Percentiles rank a stretch among this genome's conserved stretches.
These are phyloP conservation scores for Eimeria necatrix DNA, from an alignment of 169 alveolate species.

Conservation along the genomic window DNA sequence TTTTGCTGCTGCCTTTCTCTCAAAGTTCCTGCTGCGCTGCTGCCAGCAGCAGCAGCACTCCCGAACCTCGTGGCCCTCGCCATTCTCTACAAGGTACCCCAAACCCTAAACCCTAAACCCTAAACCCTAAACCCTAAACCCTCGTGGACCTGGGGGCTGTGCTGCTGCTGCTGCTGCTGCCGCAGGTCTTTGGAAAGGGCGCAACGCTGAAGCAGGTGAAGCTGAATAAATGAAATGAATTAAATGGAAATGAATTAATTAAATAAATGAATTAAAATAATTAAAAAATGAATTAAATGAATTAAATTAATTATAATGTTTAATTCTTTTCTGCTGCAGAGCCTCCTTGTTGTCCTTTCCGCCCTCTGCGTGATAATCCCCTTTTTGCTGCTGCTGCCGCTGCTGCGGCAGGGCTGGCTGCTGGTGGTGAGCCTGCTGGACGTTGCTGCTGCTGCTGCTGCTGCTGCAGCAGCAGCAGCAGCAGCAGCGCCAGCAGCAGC, in stretches of 20 bases:
- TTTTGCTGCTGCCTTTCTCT: background rate
- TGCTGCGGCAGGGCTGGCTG: slow-evolving; percentile 64
- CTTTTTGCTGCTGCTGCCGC: slow-evolving; percentile 25
- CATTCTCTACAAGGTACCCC: background rate
- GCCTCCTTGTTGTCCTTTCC: slow-evolving; percentile 24
- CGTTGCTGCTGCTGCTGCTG: slow-evolving; percentile 3
- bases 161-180: background rate
- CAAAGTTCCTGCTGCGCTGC: background rate
- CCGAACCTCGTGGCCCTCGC: slow-evolving; percentile 13
- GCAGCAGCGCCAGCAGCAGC: background rate
- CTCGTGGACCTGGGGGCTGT: background rate
- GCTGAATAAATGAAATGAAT: no score
- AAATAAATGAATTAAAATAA: no score
- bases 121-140: background rate
- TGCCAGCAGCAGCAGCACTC: background rate
- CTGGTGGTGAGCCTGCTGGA: slow-evolving; percentile 62
- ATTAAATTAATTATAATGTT: background rate
- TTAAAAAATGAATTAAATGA: no score
- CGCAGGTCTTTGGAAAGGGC: slow-evolving; percentile 32
- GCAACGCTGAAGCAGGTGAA: background rate
- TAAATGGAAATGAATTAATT: no score
- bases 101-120: background rate
- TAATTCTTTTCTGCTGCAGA: background rate
- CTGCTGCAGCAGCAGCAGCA: no score
- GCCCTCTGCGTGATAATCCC: slow-evolving; percentile 58